phyloP scores from a whole-genome alignment of 2,329 filamentous ascomycete species.

The Sclerotiophoma versabilis region DNA sequence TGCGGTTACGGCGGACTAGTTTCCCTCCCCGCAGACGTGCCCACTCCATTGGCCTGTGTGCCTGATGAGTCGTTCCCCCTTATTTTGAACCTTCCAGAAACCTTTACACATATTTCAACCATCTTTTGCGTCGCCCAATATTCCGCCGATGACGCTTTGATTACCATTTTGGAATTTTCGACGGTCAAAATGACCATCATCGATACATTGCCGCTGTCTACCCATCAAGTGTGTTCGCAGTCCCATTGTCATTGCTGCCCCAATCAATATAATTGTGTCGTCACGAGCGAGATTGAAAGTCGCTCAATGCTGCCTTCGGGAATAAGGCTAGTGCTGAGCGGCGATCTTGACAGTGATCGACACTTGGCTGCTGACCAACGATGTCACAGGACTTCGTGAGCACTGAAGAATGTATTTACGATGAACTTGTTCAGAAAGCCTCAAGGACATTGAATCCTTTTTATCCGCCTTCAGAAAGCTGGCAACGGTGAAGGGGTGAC shows the following conservation, averaged over 20 bases:
- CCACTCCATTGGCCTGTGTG: not conserved
- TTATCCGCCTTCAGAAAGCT: too few species aligned
- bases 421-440: not conserved
- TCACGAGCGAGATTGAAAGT: not conserved
- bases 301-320: not conserved
- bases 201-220: too few species aligned
- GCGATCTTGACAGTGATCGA: constrained; percentile 2
- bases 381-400: not conserved
- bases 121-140: not conserved
- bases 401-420: not conserved
- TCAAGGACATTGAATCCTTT: too few species aligned
- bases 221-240: too few species aligned
- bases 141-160: not conserved
- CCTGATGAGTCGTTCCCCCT: not conserved
- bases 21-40: too few species aligned
- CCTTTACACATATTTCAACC: not conserved
- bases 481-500: not conserved
- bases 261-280: not conserved
- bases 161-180: not conserved
- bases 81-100: not conserved
- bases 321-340: constrained; percentile 16
- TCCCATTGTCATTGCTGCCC: not conserved
- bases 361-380: constrained; percentile 4
- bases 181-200: too few species aligned
- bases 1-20: not conserved